Conservation (phyloP, 148 eudicot genomes). For the Salicornia ramosissima region DNA sequence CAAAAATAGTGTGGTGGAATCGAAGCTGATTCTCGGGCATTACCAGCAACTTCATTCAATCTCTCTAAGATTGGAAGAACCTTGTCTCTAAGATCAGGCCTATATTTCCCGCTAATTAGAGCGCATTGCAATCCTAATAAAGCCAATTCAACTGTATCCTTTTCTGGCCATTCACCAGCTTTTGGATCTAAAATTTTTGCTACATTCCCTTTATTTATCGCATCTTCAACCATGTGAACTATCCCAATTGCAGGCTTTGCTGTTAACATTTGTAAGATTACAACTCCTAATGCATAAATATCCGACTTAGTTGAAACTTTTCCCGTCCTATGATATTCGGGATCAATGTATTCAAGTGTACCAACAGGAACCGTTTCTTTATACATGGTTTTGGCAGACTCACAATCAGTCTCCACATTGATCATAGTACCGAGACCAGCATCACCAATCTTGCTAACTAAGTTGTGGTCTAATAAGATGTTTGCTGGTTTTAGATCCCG, state of each 20-base stretch:
- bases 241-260: slow-evolving; percentile 67
- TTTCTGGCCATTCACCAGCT: slow-evolving; percentile 78
- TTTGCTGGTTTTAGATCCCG: slow-evolving; percentile 93
- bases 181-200: slow-evolving; percentile 47
- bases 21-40: slow-evolving; percentile 38
- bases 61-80: slow-evolving; percentile 72
- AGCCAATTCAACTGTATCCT: slow-evolving; percentile 65
- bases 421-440: slow-evolving; percentile 85
- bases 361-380: slow-evolving; percentile 69
- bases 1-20: slow-evolving; percentile 62
- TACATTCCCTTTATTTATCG: slow-evolving; percentile 52
- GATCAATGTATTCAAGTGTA: slow-evolving; percentile 84
- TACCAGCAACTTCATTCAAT: slow-evolving; percentile 57
- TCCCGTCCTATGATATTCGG: slow-evolving; percentile 91
- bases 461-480: slow-evolving; percentile 76
- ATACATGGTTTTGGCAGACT: slow-evolving; percentile 36
- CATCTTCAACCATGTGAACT: slow-evolving; percentile 57
- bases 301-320: slow-evolving; percentile 68
- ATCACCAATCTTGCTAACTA: slow-evolving; percentile 94
- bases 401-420: slow-evolving; percentile 33
- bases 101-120: slow-evolving; percentile 69
- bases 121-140: slow-evolving; percentile 61
- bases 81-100: slow-evolving; percentile 65
- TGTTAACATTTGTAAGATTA: slow-evolving; percentile 73
- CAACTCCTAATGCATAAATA: slow-evolving; percentile 83